A percentile compares a stretch with the other conserved stretches of the same genome.
These are phyloP conservation scores for Volutella citrinella DNA, from an alignment of 2,329 filamentous ascomycete species.

Conservation along the genomic window DNA sequence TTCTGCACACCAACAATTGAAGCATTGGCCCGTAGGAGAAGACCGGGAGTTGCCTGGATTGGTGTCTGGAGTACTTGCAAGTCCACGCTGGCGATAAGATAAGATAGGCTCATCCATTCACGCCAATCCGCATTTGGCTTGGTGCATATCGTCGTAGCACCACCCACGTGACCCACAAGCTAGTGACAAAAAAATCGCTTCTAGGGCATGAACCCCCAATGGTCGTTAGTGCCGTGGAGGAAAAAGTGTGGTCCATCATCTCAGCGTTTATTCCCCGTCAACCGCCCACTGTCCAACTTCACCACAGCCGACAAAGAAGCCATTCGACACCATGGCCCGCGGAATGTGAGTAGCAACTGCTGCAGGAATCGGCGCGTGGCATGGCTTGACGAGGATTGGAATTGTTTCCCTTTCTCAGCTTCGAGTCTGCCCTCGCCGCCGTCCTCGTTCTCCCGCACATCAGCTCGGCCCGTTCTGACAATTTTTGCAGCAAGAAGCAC, in stretches of 20 bases:
- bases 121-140: no score
- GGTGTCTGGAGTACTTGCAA: no score
- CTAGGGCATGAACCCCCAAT: constrained; percentile 38
- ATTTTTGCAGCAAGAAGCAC: constrained; percentile 82
- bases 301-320: constrained; percentile 37
- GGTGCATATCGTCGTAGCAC: no score
- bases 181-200: neutral
- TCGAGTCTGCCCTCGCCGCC: no score
- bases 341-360: constrained; percentile 52
- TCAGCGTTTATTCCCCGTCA: constrained; percentile 22
- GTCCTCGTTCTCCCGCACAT: no score
- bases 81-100: no score
- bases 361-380: constrained; percentile 4
- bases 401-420: constrained; percentile 10
- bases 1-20: no score
- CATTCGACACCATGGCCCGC: constrained; percentile 58
- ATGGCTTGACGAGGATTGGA: constrained; percentile 5
- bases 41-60: no score
- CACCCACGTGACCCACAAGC: constrained; percentile 14
- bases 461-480: no score
- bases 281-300: constrained; percentile 27
- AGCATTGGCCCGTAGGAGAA: no score
- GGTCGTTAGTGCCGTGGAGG: no score
- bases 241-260: constrained; percentile 31
- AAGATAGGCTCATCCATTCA: no score